Evolutionary conservation across 1,284 basidiomycete genomes (phyloP), one percentile per base, ranked within the genome.

Genomic region (Neolentinus lepideus): DNA sequence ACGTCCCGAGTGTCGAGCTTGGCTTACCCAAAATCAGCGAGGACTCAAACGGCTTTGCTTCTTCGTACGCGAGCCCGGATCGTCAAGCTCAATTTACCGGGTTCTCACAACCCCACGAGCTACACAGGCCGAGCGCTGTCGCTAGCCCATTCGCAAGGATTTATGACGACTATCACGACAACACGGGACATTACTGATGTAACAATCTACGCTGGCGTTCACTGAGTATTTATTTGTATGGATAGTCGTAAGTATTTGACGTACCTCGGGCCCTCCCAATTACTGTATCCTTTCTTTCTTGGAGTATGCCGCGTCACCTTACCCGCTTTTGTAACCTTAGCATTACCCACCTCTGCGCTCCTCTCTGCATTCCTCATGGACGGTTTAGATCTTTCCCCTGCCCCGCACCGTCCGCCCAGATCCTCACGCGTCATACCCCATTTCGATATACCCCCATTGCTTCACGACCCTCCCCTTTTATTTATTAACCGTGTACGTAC

Each of bases 1-100:
- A 72, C 27, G 78, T 78, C 58, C 76, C 75, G 43, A 75, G 77
- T 0, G 71, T 79, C 64, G 73, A 78, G 57, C 64, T 78, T 51
- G 75, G 75, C 24, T 60, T 75, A 29, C 66, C 70, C 38, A 57
- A 58, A 29, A 26, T 50, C 6, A 29, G n/a, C 47, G 47, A 50
- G 27, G 24, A 50, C 38, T 6, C 38, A n/a, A 21, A 6, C 38
- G 38, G 8, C 38, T 6, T 43, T 3, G 16, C 38, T 16, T 43
- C 16, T n/a, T 3, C 12, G 16, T 43, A 6, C 38, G 8, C 16
- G 8, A 43, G 38, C 19, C 33, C 16, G 33, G 33, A 35, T 16
- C 9, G 33, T 35, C 33, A 35, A 35, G 33, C 9, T 35, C 38
- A 43, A 43, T 43, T n/a, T 16, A 43, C 8, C 38, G 38, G 19